A percentile compares a stretch with the other conserved stretches of the same genome.
Evolutionary conservation across 1,284 basidiomycete genomes (phyloP).

Genomic region (Volvariella surrecta): DNA sequence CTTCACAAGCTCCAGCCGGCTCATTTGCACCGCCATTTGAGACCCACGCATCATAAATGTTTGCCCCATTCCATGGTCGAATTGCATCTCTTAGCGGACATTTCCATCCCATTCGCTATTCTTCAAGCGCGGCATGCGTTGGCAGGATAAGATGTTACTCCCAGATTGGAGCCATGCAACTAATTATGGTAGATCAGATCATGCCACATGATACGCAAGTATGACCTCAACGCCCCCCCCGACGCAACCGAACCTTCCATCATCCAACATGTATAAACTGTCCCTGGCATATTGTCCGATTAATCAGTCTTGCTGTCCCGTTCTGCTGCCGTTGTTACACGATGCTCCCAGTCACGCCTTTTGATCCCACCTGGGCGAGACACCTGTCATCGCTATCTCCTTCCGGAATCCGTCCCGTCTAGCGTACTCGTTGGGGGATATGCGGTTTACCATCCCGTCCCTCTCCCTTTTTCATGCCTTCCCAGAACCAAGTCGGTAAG

Average conservation of each 20-base stretch:
- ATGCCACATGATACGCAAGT: conserved; percentile 24
- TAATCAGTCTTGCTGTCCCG: conserved; percentile 17
- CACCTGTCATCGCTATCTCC: background rate
- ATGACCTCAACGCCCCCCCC: conserved; percentile 15
- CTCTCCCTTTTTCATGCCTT: conserved; percentile 22
- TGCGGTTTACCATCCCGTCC: background rate
- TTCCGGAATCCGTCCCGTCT: background rate
- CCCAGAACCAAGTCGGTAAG: conserved; percentile 63
- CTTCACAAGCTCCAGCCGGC: conserved; percentile 18
- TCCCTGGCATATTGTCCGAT: conserved; percentile 10
- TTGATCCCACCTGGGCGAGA: conserved; percentile 8
- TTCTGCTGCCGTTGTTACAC: conserved; percentile 10
- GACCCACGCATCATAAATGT: conserved; percentile 2
- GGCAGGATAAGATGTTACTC: no score
- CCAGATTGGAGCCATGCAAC: background rate
- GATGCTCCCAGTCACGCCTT: background rate
- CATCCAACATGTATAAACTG: conserved; percentile 7
- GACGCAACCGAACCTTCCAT: conserved; percentile 9
- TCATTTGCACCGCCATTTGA: conserved; percentile 3
- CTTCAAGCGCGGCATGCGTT: no score
- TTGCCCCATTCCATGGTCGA: no score
- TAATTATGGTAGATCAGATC: conserved; percentile 12
- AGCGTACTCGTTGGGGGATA: background rate
- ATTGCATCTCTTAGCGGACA: no score
- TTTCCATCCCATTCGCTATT: no score